A percentile compares a stretch with the other conserved stretches of the same genome.
phyloP scores from a whole-genome alignment of 768 basidiomycete species.

The Pisolithus microcarpus region DNA sequence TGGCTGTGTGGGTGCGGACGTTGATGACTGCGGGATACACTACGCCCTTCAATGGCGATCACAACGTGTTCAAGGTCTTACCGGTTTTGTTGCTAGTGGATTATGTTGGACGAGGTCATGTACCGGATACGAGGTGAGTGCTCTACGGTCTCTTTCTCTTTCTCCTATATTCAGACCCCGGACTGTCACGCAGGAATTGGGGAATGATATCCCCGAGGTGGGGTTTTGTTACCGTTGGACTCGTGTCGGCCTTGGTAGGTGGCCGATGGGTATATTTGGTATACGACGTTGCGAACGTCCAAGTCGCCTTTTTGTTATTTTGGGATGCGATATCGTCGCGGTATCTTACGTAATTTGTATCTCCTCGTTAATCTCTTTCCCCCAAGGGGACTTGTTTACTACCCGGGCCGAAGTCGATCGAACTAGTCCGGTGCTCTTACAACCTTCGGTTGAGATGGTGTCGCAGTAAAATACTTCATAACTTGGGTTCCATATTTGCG shows the following conservation, averaged over 20 bases:
- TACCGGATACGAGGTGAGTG: conserved; percentile 38
- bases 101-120: conserved; percentile 45
- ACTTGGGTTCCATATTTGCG: too few species aligned
- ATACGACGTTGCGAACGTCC: conserved; percentile 51
- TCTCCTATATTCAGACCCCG: background rate
- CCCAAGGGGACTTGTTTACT: too few species aligned
- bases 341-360: background rate
- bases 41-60: conserved; percentile 78
- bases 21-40: conserved; percentile 71
- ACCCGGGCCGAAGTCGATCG: too few species aligned
- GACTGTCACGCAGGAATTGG: background rate
- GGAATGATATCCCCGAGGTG: conserved; percentile 35
- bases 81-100: conserved; percentile 63
- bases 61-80: conserved; percentile 56
- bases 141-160: background rate
- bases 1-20: conserved; percentile 88
- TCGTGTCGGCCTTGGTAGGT: conserved; percentile 56
- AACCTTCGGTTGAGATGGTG: too few species aligned
- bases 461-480: too few species aligned
- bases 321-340: conserved; percentile 2
- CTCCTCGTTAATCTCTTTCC: background rate
- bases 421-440: too few species aligned
- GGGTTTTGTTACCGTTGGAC: conserved; percentile 44
- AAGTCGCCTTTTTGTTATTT: conserved; percentile 10
- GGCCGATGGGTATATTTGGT: conserved; percentile 59